Evolutionary conservation across 2,329 filamentous ascomycete species (phyloP).

Genomic region (Fusarium albidum): DNA sequence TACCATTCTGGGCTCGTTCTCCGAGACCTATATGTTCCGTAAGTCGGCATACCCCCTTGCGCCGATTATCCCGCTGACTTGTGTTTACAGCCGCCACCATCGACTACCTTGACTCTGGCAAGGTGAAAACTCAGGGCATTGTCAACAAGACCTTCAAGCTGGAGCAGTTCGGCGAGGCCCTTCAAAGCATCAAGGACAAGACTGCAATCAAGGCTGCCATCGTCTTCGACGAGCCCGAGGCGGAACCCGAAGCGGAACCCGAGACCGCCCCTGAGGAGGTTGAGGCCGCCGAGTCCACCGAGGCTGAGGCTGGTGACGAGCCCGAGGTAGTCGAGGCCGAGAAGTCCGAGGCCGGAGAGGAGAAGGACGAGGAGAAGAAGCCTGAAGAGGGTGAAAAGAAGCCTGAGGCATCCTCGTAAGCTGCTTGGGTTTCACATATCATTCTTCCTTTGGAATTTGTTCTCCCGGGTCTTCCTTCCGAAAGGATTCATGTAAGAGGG

Average conservation of each 20-base stretch:
- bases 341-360: neutral
- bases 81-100: conserved; percentile 50
- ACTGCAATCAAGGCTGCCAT: conserved; percentile 78
- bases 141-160: conserved; percentile 78
- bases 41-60: conserved; percentile 33
- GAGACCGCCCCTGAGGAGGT: conserved; percentile 5
- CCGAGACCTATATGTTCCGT: conserved; percentile 77
- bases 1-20: conserved; percentile 77
- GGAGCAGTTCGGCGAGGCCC: conserved; percentile 75
- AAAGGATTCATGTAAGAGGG: conserved; percentile 7
- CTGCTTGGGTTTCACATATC: neutral
- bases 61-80: neutral
- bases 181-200: conserved; percentile 77
- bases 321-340: neutral
- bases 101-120: conserved; percentile 64
- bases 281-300: neutral
- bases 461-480: neutral
- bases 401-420: neutral
- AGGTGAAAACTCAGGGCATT: conserved; percentile 71
- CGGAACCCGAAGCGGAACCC: conserved; percentile 6
- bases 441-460: neutral
- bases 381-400: conserved; percentile 7
- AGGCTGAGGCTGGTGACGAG: conserved; percentile 6
- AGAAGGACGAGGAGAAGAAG: conserved; percentile 6
- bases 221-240: conserved; percentile 67